A percentile compares a stretch with the other conserved stretches of the same genome.
These are phyloP conservation scores for Massariosphaeria phaeospora DNA, from an alignment of 495 filamentous ascomycete genomes.

Conservation along the genomic window DNA sequence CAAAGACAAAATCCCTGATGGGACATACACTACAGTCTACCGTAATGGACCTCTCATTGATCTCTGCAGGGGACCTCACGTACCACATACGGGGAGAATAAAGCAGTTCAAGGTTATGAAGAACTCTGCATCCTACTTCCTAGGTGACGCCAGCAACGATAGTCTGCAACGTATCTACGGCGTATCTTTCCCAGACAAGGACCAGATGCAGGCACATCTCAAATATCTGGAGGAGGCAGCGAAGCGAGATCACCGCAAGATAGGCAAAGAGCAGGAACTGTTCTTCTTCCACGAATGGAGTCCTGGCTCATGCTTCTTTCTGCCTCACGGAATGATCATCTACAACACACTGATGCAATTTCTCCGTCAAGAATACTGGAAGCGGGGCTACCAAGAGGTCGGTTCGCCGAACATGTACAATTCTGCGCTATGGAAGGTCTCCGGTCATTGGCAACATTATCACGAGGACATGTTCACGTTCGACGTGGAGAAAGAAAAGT, in stretches of 20 bases:
- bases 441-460: slow-evolving; percentile 94
- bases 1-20: slow-evolving; percentile 81
- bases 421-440: slow-evolving; percentile 81
- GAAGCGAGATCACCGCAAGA: slow-evolving; percentile 85
- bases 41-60: slow-evolving; percentile 77
- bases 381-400: slow-evolving; percentile 90
- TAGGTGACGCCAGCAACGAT: slow-evolving; percentile 87
- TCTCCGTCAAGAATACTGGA: slow-evolving; percentile 82
- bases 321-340: slow-evolving; percentile 88
- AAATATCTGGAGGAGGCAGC: slow-evolving; percentile 93
- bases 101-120: slow-evolving; percentile 91
- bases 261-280: slow-evolving; percentile 90
- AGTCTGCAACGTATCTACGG: slow-evolving; percentile 94
- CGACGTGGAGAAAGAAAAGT: slow-evolving; percentile 82
- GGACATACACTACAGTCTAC: slow-evolving; percentile 89
- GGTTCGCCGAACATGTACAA: slow-evolving; percentile 97
- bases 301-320: slow-evolving; percentile 86
- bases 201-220: slow-evolving; percentile 80
- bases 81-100: slow-evolving; percentile 86
- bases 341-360: slow-evolving; percentile 81
- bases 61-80: slow-evolving; percentile 76
- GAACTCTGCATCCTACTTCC: slow-evolving; percentile 95
- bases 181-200: slow-evolving; percentile 96
- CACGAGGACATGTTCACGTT: slow-evolving; percentile 95
- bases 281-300: slow-evolving; percentile 94